Base-by-base conservation (phyloP, 352 stramenopile species). In the Globisporangium cylindrosporum region DNA sequence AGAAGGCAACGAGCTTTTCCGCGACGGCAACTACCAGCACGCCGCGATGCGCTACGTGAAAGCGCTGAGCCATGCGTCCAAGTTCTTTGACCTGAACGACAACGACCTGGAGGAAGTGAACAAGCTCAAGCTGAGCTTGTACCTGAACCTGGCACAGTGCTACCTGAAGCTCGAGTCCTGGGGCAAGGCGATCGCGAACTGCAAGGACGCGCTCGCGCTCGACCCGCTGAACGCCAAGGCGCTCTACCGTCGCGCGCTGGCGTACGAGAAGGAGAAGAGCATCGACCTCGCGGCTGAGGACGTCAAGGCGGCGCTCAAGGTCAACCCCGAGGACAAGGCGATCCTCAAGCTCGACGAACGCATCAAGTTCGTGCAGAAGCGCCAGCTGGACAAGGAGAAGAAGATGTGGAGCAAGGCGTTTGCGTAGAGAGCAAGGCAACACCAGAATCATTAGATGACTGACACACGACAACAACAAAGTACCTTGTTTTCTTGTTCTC, bases 81-180 rank as follows among this genome's bases (percentile, higher is more conserved):
- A 98, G 77, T 98, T 98, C 69, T 97, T 98, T 65, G 94, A 98
- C 67, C 73, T 98, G 55, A 84, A 60, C 25, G 78, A 83, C 20
- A 76, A 84, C 22, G 89, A 97, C 71, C 77, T 92, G 64, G 77
- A 87, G 34, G 91, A 98, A 67, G 92, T 98, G 15, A 77, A 95
- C 67, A 82, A 80, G 25, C 80, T 97, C 64, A 95, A 98, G 81
- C 78, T 97, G 18, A 95, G 89, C 36, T 68, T 98, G 67, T 94
- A 97, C 70, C 70, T 98, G 64, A 98, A 98, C 76, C 73, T 98
- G 27, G 88, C 91, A 43, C 89, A 97, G 73, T 98, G 92, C 78
- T 98, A 97, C 74, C 75, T 98, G 34, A 98, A 98, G 80, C 78
- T 98, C 70, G 91, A 98, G 65, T 87, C 85, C 67, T 98, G 86